A percentile compares a stretch with the other conserved stretches of the same genome.
Conservation (phyloP, 768 basidiomycete species). For the Mycena pura region DNA sequence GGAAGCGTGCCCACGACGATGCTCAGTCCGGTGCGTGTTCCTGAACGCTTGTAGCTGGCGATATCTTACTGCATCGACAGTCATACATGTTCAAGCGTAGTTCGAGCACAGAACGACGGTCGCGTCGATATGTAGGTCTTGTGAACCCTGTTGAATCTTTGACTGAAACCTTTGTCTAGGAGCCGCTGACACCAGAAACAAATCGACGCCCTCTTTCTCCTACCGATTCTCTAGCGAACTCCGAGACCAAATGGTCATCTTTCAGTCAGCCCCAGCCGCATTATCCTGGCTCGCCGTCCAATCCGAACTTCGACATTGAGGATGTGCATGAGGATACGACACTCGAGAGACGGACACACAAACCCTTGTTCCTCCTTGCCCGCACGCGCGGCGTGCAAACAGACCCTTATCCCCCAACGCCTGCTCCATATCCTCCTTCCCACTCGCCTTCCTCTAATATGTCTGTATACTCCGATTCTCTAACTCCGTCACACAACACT, state of each 20-base stretch:
- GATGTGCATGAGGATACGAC: slow-evolving; percentile 40
- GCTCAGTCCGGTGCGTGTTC: slow-evolving; percentile 40
- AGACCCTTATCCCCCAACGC: slow-evolving; percentile 52
- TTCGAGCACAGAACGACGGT: slow-evolving; percentile 19
- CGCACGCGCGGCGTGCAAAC: slow-evolving; percentile 76
- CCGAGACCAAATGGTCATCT: slow-evolving; percentile 40
- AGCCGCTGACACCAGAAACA: slow-evolving; percentile 54
- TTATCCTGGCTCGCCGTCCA: slow-evolving; percentile 38
- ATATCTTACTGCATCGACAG: background rate
- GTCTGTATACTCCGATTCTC: slow-evolving; percentile 34
- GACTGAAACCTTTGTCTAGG: slow-evolving; percentile 32
- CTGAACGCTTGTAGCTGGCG: background rate
- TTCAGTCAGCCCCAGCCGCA: slow-evolving; percentile 36
- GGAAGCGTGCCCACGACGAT: slow-evolving; percentile 53
- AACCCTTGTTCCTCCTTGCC: slow-evolving; percentile 60
- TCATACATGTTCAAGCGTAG: slow-evolving; percentile 9
- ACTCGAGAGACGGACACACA: slow-evolving; percentile 46
- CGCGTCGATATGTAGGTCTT: slow-evolving; percentile 28
- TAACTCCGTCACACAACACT: background rate
- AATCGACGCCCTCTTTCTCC: slow-evolving; percentile 52
- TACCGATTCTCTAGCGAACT: slow-evolving; percentile 41
- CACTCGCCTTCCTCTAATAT: slow-evolving; percentile 62
- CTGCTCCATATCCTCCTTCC: slow-evolving; percentile 72
- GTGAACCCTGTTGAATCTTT: slow-evolving; percentile 33
- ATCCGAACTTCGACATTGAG: slow-evolving; percentile 54